These are phyloP conservation scores for Penicillium sp. DNA, from an alignment of 2,329 filamentous ascomycete genomes.

Conservation along the genomic window DNA sequence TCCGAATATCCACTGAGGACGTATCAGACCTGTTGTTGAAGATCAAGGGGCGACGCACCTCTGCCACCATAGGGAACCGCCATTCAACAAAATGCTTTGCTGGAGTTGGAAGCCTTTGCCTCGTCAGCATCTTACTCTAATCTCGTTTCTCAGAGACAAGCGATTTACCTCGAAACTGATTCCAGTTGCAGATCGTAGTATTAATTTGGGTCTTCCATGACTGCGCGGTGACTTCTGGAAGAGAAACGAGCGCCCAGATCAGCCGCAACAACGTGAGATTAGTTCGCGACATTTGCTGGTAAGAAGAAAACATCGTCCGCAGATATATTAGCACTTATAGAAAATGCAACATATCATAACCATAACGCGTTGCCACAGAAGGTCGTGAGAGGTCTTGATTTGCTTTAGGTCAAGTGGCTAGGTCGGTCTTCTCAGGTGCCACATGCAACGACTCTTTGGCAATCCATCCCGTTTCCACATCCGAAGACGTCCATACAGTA, in stretches of 20 bases:
- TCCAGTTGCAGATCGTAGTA: slow-evolving; percentile 61
- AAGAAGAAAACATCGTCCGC: too few species aligned
- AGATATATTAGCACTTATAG: too few species aligned
- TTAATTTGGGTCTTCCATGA: slow-evolving; percentile 54
- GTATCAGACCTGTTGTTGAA: neutral
- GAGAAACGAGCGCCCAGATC: neutral
- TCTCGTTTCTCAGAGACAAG: neutral
- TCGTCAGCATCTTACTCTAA: slow-evolving; percentile 21
- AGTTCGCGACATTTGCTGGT: too few species aligned
- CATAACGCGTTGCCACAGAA: too few species aligned
- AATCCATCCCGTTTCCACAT: too few species aligned
- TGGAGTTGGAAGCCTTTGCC: slow-evolving; percentile 56
- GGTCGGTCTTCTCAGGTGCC: too few species aligned
- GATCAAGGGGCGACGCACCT: slow-evolving; percentile 28
- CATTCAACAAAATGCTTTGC: slow-evolving; percentile 66
- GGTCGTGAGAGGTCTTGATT: too few species aligned
- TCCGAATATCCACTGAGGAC: slow-evolving; percentile 43
- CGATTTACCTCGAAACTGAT: slow-evolving; percentile 35
- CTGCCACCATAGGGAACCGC: slow-evolving; percentile 57
- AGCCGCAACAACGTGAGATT: too few species aligned
- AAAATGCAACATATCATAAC: too few species aligned
- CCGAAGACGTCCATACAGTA: too few species aligned
- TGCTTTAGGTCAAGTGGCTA: too few species aligned
- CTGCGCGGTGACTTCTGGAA: slow-evolving; percentile 22
- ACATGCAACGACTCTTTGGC: too few species aligned